A percentile compares a stretch with the other conserved stretches of the same genome.
Conservation (phyloP, 2,329 filamentous ascomycete species). For the Tolypocladium cylindrosporum region DNA sequence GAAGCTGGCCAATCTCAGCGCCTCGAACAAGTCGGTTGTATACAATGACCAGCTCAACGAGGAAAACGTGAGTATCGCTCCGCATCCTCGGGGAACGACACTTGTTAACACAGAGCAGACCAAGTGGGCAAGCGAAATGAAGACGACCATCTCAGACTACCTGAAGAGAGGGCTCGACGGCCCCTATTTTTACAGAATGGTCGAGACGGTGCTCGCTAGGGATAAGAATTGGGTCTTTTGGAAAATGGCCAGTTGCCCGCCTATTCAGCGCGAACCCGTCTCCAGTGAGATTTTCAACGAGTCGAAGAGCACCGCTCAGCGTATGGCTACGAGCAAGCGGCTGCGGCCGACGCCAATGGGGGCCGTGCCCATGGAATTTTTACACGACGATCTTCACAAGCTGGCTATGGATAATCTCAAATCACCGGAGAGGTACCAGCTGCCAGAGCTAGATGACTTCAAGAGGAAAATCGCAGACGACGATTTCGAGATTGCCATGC, state of each 20-base stretch:
- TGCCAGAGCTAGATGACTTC: conserved; percentile 63
- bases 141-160: conserved; percentile 70
- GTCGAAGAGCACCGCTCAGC: conserved; percentile 56
- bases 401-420: conserved; percentile 62
- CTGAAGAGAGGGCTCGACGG: conserved; percentile 73
- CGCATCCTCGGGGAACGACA: not conserved
- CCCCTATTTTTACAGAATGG: conserved; percentile 90
- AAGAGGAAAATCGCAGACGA: conserved; percentile 65
- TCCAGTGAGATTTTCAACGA: conserved; percentile 57
- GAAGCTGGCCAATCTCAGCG: conserved; percentile 56
- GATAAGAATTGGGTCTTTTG: conserved; percentile 99
- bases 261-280: conserved; percentile 69
- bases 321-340: conserved; percentile 60
- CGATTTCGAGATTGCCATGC: conserved; percentile 81
- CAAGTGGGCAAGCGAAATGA: conserved; percentile 76
- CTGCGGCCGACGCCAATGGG: conserved; percentile 60
- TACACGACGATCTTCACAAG: conserved; percentile 53
- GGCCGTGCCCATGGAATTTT: conserved; percentile 67
- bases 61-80: conserved; percentile 58
- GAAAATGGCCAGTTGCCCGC: conserved; percentile 90
- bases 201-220: conserved; percentile 86
- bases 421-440: conserved; percentile 49
- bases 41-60: conserved; percentile 71
- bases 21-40: conserved; percentile 76
- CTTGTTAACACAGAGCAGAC: conserved; percentile 37